Conservation (phyloP, 768 basidiomycete genomes). For the Boletus coccyginus region DNA sequence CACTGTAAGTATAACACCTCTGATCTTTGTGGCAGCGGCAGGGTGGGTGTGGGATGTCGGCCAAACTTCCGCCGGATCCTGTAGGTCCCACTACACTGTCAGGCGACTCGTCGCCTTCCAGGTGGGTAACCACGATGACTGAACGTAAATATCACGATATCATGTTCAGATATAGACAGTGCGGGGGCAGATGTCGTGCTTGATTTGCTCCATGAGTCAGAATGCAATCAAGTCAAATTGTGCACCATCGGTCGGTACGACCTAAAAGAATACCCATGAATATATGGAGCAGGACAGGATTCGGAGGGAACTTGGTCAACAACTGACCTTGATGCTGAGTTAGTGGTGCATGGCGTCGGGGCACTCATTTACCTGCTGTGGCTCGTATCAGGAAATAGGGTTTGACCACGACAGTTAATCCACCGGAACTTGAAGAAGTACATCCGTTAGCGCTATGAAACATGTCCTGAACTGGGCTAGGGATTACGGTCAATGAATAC, state of each 20-base stretch:
- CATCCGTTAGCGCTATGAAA: too few relatives aligned
- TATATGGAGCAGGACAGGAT: background rate
- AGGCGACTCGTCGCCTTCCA: background rate
- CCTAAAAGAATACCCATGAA: background rate
- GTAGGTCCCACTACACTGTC: constrained; percentile 19
- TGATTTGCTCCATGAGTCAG: constrained; percentile 13
- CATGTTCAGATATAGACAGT: constrained; percentile 6
- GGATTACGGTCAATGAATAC: too few relatives aligned
- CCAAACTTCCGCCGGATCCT: constrained; percentile 21
- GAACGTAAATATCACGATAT: constrained; percentile 21
- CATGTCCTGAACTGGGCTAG: too few relatives aligned
- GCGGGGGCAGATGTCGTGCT: background rate
- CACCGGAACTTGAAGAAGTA: too few relatives aligned
- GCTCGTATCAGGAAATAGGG: too few relatives aligned
- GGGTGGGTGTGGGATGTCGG: too few relatives aligned
- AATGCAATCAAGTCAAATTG: background rate
- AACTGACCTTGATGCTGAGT: too few relatives aligned
- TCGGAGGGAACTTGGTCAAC: background rate
- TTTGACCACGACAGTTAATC: too few relatives aligned
- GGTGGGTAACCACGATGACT: background rate
- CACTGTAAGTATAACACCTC: too few relatives aligned
- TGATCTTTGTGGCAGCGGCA: too few relatives aligned
- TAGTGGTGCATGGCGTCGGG: too few relatives aligned
- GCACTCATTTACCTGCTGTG: too few relatives aligned
- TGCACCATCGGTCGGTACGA: background rate